Percentiles rank a stretch among this genome's conserved stretches.
Conservation (phyloP, 352 stramenopile species). For the Discostella stelligera region DNA sequence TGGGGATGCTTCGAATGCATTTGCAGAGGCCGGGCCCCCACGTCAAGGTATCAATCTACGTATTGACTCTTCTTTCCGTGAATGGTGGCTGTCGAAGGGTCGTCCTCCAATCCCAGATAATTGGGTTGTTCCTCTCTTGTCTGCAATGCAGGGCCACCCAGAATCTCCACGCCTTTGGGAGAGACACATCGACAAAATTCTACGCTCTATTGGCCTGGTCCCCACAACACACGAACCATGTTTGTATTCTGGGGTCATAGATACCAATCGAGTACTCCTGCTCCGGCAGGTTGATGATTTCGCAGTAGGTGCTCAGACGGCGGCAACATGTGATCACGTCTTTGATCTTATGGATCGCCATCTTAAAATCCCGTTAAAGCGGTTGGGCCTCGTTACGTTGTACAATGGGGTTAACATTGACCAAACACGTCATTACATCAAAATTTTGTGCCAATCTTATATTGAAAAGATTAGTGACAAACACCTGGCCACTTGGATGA, state of each 20-base stretch:
- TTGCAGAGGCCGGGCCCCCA: constrained; percentile 26
- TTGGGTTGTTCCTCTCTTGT: constrained; percentile 26
- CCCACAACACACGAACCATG: constrained; percentile 27
- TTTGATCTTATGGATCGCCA: constrained; percentile 27
- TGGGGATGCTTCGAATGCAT: constrained; percentile 28
- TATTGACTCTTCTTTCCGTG: constrained; percentile 24
- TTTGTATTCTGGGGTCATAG: constrained; percentile 13
- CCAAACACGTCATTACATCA: constrained; percentile 42
- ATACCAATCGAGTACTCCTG: constrained; percentile 32
- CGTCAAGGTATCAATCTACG: constrained; percentile 20
- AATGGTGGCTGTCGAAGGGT: constrained; percentile 33
- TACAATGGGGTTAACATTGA: constrained; percentile 50
- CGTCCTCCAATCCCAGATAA: constrained; percentile 18
- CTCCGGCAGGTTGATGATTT: constrained; percentile 28
- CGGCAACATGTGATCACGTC: constrained; percentile 23
- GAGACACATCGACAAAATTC: constrained; percentile 10
- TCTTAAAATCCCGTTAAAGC: constrained; percentile 27
- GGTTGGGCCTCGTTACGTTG: constrained; percentile 14
- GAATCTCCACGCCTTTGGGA: constrained; percentile 49
- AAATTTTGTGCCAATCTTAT: constrained; percentile 37
- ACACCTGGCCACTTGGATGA: constrained; percentile 16
- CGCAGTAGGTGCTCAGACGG: neutral
- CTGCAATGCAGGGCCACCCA: constrained; percentile 44
- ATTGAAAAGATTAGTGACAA: constrained; percentile 18
- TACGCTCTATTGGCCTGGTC: neutral